phyloP scores from a whole-genome alignment of 2,329 filamentous ascomycete species.

The Stagonosporopsis cucurbitacearum region DNA sequence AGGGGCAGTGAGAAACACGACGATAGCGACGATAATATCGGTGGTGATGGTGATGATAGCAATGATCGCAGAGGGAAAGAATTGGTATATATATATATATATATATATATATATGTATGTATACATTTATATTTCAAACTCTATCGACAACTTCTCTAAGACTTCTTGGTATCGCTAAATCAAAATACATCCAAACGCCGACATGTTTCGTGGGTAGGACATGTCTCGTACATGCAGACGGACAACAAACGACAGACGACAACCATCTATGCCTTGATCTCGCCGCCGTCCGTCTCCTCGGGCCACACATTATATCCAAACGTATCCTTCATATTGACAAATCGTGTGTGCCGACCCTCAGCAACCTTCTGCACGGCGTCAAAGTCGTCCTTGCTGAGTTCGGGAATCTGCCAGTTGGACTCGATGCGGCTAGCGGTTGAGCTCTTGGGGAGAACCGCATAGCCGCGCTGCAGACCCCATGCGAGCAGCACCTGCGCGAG shows the following conservation, averaged over 20 bases:
- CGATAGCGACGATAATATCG: too few species aligned
- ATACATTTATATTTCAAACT: too few species aligned
- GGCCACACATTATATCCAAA: slow-evolving; percentile 73
- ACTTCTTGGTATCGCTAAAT: slow-evolving; percentile 36
- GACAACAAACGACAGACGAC: too few species aligned
- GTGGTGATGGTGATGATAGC: too few species aligned
- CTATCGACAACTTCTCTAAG: slow-evolving; percentile 19
- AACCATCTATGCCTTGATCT: slow-evolving; percentile 34
- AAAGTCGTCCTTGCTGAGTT: slow-evolving; percentile 62
- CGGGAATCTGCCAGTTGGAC: slow-evolving; percentile 70
- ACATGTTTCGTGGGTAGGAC: neutral
- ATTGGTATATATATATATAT: too few species aligned
- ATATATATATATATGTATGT: too few species aligned
- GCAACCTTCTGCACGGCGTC: slow-evolving; percentile 68
- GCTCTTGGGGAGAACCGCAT: slow-evolving; percentile 51
- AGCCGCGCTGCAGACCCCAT: slow-evolving; percentile 81
- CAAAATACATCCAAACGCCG: slow-evolving; percentile 14
- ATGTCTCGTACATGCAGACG: neutral
- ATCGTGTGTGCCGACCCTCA: slow-evolving; percentile 70
- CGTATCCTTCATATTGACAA: slow-evolving; percentile 83
- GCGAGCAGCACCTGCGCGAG: slow-evolving; percentile 83
- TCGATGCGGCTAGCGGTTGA: slow-evolving; percentile 50
- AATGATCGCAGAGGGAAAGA: too few species aligned
- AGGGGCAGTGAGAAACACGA: too few species aligned
- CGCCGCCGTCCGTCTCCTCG: slow-evolving; percentile 46